A percentile compares a stretch with the other conserved stretches of the same genome.
Evolutionary conservation across 1,139 yeast species (phyloP).

Genomic region (Taphrina communis): DNA sequence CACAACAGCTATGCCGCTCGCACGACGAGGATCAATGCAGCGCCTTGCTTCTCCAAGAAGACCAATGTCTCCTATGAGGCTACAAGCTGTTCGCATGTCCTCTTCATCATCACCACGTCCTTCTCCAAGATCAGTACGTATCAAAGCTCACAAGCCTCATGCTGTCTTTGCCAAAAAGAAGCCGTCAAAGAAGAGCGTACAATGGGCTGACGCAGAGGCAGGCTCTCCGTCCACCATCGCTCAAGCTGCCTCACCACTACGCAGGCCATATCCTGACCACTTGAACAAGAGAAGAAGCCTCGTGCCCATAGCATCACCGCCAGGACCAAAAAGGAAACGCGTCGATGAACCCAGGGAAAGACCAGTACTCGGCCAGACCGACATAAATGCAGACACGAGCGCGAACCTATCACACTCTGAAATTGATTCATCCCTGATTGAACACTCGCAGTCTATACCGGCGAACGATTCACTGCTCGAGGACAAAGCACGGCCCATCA

Average conservation of each 20-base stretch:
- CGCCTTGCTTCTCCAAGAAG: slow-evolving; percentile 18
- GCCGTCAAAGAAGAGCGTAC: slow-evolving; percentile 29
- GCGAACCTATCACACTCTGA: slow-evolving; percentile 11
- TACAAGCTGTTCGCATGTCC: slow-evolving; percentile 21
- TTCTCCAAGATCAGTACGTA: slow-evolving; percentile 25
- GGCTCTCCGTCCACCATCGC: neutral
- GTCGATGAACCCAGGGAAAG: slow-evolving; percentile 8
- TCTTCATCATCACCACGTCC: slow-evolving; percentile 34
- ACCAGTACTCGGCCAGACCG: slow-evolving; percentile 10
- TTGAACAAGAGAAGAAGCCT: slow-evolving; percentile 32
- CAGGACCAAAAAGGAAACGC: slow-evolving; percentile 24
- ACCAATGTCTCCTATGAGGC: slow-evolving; percentile 27
- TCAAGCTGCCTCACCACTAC: slow-evolving; percentile 7
- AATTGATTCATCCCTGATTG: slow-evolving; percentile 3
- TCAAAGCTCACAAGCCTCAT: slow-evolving; percentile 21
- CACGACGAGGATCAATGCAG: neutral
- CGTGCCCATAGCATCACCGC: slow-evolving; percentile 35
- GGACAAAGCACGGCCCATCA: slow-evolving; percentile 11
- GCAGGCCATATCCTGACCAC: neutral
- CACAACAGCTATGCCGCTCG: neutral
- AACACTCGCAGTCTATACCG: neutral
- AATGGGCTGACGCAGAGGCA: slow-evolving; percentile 28
- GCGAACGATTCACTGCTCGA: neutral
- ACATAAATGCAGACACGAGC: slow-evolving; percentile 23
- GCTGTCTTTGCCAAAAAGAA: slow-evolving; percentile 36